phyloP scores from a whole-genome alignment of 2,329 filamentous ascomycete genomes.

The Fusarium sp. region DNA sequence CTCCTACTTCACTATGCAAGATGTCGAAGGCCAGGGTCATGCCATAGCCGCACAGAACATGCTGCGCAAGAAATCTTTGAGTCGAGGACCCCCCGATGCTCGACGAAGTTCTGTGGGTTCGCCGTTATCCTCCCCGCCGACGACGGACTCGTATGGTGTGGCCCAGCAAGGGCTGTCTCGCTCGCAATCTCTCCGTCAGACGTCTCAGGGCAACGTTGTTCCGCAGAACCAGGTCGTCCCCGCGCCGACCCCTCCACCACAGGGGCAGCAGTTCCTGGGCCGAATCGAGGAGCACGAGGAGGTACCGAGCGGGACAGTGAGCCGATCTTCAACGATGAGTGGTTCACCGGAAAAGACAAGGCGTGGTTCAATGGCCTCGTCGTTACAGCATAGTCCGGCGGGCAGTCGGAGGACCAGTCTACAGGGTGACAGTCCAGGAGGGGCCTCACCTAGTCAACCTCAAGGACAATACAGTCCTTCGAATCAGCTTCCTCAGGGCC shows the following conservation, averaged over 20 bases:
- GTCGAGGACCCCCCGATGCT: conserved; percentile 29
- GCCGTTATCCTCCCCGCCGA: conserved; percentile 16
- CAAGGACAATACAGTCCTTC: conserved; percentile 20
- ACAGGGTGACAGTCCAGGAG: conserved; percentile 30
- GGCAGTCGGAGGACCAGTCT: conserved; percentile 39
- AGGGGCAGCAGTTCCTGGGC: conserved; percentile 31
- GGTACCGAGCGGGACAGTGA: conserved; percentile 19
- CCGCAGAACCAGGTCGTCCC: conserved; percentile 18
- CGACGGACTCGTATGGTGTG: conserved; percentile 6
- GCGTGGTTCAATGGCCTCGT: conserved; percentile 31
- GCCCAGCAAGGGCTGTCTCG: conserved; percentile 12
- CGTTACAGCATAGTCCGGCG: conserved; percentile 33
- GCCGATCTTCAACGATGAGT: conserved; percentile 35
- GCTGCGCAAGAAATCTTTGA: conserved; percentile 40
- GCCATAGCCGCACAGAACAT: conserved; percentile 38
- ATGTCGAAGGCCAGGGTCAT: conserved; percentile 36
- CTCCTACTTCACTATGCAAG: conserved; percentile 39
- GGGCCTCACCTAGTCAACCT: conserved; percentile 21
- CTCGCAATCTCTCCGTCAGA: conserved; percentile 32
- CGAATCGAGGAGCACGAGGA: conserved; percentile 47
- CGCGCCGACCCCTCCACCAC: conserved; percentile 22
- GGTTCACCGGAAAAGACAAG: conserved; percentile 22
- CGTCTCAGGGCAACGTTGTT: conserved; percentile 14
- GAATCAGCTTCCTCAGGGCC: conserved; percentile 5
- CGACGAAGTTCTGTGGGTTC: conserved; percentile 40